These are phyloP conservation scores for Eimeria acervulina DNA, from an alignment of 169 alveolate species.

Conservation along the genomic window DNA sequence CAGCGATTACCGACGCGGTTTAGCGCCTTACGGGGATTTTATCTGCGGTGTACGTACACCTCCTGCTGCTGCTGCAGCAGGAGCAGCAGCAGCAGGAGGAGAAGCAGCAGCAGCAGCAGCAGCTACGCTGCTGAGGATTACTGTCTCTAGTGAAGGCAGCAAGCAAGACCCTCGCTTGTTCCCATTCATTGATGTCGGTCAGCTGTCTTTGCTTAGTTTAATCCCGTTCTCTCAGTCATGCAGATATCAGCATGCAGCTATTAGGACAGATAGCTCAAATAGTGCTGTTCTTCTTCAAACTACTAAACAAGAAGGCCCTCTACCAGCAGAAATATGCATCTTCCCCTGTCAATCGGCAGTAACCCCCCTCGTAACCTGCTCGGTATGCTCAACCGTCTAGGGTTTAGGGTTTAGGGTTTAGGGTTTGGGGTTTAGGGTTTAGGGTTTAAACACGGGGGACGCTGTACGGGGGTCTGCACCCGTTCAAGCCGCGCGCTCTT, in stretches of 20 bases:
- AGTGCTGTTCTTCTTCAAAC: neutral
- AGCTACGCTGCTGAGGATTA: neutral
- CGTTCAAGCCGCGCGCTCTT: too few relatives aligned
- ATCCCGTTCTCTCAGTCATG: neutral
- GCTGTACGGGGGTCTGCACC: too few relatives aligned
- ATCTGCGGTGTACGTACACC: conserved; percentile 26
- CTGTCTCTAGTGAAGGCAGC: neutral
- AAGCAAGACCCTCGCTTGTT: conserved; percentile 16
- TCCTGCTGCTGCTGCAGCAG: conserved; percentile 19
- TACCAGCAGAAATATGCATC: neutral
- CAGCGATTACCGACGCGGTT: neutral
- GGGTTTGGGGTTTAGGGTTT: neutral
- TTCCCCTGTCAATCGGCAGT: conserved; percentile 14
- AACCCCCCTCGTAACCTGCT: neutral
- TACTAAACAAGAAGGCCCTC: neutral
- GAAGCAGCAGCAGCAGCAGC: conserved; percentile 3
- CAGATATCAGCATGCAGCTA: neutral
- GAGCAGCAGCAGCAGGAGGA: neutral
- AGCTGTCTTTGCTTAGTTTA: neutral
- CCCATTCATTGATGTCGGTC: neutral
- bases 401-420: neutral
- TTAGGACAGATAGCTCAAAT: neutral
- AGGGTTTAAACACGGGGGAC: too few relatives aligned
- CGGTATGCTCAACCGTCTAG: neutral
- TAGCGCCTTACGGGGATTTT: conserved; percentile 1